phyloP scores from a whole-genome alignment of 2,329 filamentous ascomycete genomes.

The Cordyceps militaris region DNA sequence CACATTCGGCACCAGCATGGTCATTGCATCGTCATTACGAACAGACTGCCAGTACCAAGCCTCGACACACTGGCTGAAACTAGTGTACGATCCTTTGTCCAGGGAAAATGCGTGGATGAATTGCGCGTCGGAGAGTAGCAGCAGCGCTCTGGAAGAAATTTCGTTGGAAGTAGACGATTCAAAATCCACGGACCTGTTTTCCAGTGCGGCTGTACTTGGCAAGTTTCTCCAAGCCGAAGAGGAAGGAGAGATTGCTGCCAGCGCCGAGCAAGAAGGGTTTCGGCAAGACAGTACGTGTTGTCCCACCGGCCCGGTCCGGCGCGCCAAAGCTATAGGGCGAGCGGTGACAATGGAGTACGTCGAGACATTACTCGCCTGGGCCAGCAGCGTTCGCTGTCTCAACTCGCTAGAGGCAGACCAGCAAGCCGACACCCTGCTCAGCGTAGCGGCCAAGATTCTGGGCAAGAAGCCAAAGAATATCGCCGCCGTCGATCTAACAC shows the following conservation, averaged over 20 bases:
- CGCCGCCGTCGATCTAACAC: not conserved
- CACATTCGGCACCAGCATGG: not conserved
- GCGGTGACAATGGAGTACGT: slow-evolving; percentile 9
- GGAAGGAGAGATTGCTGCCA: not conserved
- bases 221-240: not conserved
- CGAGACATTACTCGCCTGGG: slow-evolving; percentile 6
- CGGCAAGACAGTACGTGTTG: slow-evolving; percentile 8
- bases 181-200: slow-evolving; percentile 3
- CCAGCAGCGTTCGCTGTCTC: not conserved
- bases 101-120: slow-evolving; percentile 11
- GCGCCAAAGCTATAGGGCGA: not conserved
- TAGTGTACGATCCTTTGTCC: slow-evolving; percentile 2
- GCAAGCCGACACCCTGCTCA: not conserved
- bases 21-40: not conserved
- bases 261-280: not conserved
- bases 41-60: slow-evolving; percentile 2
- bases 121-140: not conserved
- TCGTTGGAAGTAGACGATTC: not conserved
- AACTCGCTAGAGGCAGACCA: slow-evolving; percentile 9
- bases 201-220: not conserved
- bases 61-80: slow-evolving; percentile 2
- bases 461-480: not conserved
- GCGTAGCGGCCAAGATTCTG: not conserved
- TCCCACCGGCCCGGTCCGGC: not conserved
- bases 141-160: not conserved